Base-by-base conservation (phyloP, 768 basidiomycete genomes). In the Boletellus emodensis region DNA sequence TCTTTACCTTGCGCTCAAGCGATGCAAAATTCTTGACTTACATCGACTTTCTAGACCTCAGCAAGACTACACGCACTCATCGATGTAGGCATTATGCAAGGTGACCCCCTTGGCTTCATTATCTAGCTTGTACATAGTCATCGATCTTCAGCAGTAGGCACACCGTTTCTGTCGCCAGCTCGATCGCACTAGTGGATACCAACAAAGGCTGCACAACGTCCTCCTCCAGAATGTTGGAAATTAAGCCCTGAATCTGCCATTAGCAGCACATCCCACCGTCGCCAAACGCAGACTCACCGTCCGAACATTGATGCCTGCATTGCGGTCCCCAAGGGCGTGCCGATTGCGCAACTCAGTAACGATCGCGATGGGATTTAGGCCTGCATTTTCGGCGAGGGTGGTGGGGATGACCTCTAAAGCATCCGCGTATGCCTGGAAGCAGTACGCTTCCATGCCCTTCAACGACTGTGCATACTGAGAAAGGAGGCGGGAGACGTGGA, bases 381-480 rank as follows among this genome's bases (percentile, higher is more conserved):
- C 96, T 20, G 96, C 96, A 66, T 99, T 99, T 73, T 99, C 96
- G 22, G 96, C 96, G 18, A 99, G 77, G 0, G 96, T 99, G 3
- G 87, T 95, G 4, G 96, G 96, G 54, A 99, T 98, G 55, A 98
- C 90, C 69, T 98, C 96, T 43, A 99, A 79, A 1, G 96, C 94
- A 62, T 98, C 95, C 26, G 96, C 94, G 63, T 93, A 99, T 4
- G 94, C 94, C 61, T 96, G 91, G 84, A 97, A 96, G 71, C 96
- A 98, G 70, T 97, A 98, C 9, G 95, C 91, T 69, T 98, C 94
- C 87, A 97, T 97, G 43, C 96, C 95, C 70, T 88, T 95, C 53
- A 98, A 78, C 1, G 92, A 87, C 58, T 95, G 92, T 2, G 94
- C 84, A 60, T 95, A 82, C 68, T 96, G 90, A 1, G 91, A 85